Conservation (phyloP, 371 early-diverging fungal genomes). For the Rozella allomycis region DNA sequence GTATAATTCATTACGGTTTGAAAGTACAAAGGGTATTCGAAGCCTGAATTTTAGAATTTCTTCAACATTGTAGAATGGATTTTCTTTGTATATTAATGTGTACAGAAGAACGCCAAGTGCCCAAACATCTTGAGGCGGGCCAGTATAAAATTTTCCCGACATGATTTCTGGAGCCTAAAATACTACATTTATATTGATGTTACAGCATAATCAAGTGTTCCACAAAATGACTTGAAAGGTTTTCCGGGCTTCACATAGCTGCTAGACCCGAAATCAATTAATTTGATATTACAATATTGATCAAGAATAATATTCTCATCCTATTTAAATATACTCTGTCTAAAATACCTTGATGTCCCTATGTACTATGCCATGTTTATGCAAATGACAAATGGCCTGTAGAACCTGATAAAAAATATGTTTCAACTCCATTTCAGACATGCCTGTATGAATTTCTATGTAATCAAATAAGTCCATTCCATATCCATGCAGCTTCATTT, state of each 20-base stretch:
- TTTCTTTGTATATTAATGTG: conserved; percentile 50
- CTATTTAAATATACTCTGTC: conserved; percentile 6
- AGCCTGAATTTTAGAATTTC: conserved; percentile 43
- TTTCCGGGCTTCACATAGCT: conserved; percentile 35
- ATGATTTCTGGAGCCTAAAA: conserved; percentile 35
- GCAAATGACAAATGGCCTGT: conserved; percentile 39
- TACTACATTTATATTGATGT: background rate
- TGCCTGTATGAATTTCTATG: conserved; percentile 35
- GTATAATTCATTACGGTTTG: too few species aligned
- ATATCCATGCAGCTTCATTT: conserved; percentile 34
- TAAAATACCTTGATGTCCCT: conserved; percentile 23
- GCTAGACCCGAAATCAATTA: conserved; percentile 53
- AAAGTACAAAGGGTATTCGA: conserved; percentile 36
- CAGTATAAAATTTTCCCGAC: conserved; percentile 42
- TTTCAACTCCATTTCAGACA: conserved; percentile 30
- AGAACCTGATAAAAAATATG: conserved; percentile 37
- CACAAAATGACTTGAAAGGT: conserved; percentile 45
- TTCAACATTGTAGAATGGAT: conserved; percentile 56
- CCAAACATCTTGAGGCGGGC: conserved; percentile 61
- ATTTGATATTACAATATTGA: conserved; percentile 22
- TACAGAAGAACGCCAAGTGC: conserved; percentile 56
- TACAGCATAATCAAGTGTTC: conserved; percentile 44
- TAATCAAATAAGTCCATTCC: conserved; percentile 53
- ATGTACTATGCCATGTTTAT: conserved; percentile 46
- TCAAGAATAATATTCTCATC: conserved; percentile 51